Base-by-base conservation (phyloP, 805 yeast species). In the Wickerhamomyces subpelliculosus region DNA sequence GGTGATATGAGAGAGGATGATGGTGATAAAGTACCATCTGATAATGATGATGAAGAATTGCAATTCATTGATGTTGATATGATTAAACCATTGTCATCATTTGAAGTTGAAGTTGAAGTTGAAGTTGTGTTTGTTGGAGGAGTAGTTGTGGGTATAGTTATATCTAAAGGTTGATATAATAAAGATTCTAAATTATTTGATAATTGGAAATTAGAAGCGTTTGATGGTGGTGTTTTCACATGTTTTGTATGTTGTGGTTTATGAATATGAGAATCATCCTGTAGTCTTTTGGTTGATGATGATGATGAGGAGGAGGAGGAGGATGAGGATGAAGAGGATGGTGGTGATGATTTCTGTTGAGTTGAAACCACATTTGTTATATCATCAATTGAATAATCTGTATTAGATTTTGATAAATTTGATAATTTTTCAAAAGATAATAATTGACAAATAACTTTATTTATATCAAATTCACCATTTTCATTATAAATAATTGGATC, bases 401-500 rank as follows among this genome's bases (percentile, higher is more conserved):
- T 39, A 22, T 46, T 45, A 0, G 58, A 52, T 32, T 52, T 48
- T 3, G 56, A 52, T 21, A 53, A 21, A 35, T 53, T 53, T 13
- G 48, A 46, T 2, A 53, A 32, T 24, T 50, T 51, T n/a, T 52
- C 53, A 6, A 39, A 29, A 1, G 56, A 47, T 5, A 52, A 26
- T 10, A 53, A 33, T 12, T 38, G 37, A 13, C 47, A 44, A 28
- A 53, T 50, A 13, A 53, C 56, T 34, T 50, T 47, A 36, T 53
- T 53, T 29, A 53, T 48, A 26, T 53, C 58, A 36, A 53, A 50
- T 12, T 46, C 45, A 8, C 51, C 57, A 4, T 48, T 45, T 1
- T 28, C 32, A 35, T 53, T 47, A 11, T 40, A 40, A 8, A 53
- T 34, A 8, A 29, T 35, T 9, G 47, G 47, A 31, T 49, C 44